A percentile compares a stretch with the other conserved stretches of the same genome.
These are phyloP conservation scores for Eucalyptus tenuipes DNA, from an alignment of 345 rosid species.

Conservation along the genomic window DNA sequence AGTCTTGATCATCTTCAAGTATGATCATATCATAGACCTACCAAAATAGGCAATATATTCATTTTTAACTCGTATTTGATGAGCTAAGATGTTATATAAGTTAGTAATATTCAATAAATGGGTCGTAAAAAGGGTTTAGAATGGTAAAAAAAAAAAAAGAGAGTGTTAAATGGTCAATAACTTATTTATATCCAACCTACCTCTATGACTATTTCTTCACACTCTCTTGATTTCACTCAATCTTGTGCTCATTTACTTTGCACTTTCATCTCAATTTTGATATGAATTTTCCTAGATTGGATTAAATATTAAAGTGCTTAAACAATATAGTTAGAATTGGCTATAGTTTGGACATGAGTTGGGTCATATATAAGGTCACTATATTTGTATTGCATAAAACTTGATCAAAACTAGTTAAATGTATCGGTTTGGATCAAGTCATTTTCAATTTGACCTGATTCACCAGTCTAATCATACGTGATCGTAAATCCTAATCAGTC, in stretches of 20 bases:
- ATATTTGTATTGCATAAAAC: background rate
- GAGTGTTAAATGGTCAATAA: background rate
- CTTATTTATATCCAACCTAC: background rate
- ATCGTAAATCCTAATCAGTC: background rate
- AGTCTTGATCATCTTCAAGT: background rate
- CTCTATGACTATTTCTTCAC: too few relatives aligned
- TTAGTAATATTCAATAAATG: background rate
- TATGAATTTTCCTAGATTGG: too few relatives aligned
- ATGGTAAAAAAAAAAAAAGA: too few relatives aligned
- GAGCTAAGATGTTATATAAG: background rate
- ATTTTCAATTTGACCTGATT: background rate
- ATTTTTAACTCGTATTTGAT: too few relatives aligned
- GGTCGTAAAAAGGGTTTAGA: too few relatives aligned
- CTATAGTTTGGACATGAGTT: too few relatives aligned
- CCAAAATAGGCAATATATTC: too few relatives aligned
- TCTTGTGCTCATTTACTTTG: too few relatives aligned
- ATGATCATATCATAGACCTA: background rate
- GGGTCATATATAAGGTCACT: background rate
- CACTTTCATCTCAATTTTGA: too few relatives aligned
- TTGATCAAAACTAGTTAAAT: too few relatives aligned
- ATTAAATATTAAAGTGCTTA: too few relatives aligned
- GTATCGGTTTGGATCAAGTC: background rate
- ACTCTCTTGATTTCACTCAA: background rate
- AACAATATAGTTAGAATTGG: too few relatives aligned
- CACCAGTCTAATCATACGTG: fast-evolving